Base-by-base conservation (phyloP, 148 eudicot genomes). In the Fagopyrum homotropicum region DNA sequence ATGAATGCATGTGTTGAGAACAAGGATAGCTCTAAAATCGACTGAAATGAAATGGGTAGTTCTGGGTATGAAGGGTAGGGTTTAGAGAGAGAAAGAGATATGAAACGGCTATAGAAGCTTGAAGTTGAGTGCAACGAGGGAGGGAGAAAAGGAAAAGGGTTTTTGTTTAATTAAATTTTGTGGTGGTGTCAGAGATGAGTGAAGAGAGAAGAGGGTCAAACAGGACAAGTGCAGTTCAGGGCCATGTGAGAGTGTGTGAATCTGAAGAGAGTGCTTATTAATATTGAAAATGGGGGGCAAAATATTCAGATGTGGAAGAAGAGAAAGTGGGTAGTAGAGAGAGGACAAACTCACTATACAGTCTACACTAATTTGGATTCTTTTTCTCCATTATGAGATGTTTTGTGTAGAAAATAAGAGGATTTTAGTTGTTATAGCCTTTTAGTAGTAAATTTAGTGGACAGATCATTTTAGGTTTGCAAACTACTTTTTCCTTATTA, bases 1-100 rank as follows among this genome's bases (percentile, higher is more conserved):
- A 91, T 91, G 77, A 81, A 87, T 89, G 89, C 91, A 93, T 91
- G 83, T 74, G 80, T 5, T 22, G 61, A 43, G 44, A 5, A 51
- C 55, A 72, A 19, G 79, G n/a, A 73, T 64, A 35, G 78, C 51
- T 35, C 55, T 26, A 45, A 26, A 47, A 45, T 43, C 46, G 45
- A 49, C 74, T 1, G 43, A 17, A 12, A 12, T 9, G 10, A 50
- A 61, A 51, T 45, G 71, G 64, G 44, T 75, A 35, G 52, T 74
- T 45, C 16, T 9, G n/a, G 14, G 63, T 35, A 22, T 48, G 57
- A n/a, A 30, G 22, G 60, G 55, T 50, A 29, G 75, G 46, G 40
- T 35, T 35, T 26, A 43, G 76, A 55, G 74, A 47, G 73, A 71
- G 73, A 71, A 2, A 71, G 51, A 46, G 14, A 17, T 35, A 72